Evolutionary conservation across 2,329 filamentous ascomycete species (phyloP), one percentile per base, ranked within the genome.

Genomic region (Colletotrichum musicola): DNA sequence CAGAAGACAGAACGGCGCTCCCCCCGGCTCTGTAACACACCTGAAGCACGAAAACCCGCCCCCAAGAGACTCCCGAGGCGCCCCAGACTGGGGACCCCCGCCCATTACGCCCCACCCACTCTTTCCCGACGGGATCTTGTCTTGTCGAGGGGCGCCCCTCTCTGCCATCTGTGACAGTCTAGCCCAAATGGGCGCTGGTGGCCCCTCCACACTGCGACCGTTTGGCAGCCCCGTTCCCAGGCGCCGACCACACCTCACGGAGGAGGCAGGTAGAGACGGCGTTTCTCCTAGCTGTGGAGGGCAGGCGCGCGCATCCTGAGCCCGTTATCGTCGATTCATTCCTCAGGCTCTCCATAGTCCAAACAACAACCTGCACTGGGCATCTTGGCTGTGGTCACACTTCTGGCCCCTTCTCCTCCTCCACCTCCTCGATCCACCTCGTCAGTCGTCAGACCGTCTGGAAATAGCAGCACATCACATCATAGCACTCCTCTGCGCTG

Each of bases 11-110:
- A 64, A 64, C 38, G 57, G 63, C 10, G 30, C 30, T 35, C 70
- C 73, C 75, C 81, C 81, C 76, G 80, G 78, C 80, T 74, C 78
- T 84, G 82, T 77, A 80, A 85, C 83, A 83, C 74, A 79, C 79
- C 77, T 84, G 83, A 85, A 75, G 83, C 83, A 84, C 73, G 68
- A 75, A 53, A 70, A 61, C 61, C 61, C 25, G 64, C 64, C 54
- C 46, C 59, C 59, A 63, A 53, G 61, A 44, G 64, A 57, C 44
- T 54, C 49, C 57, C 18, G n/a, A 27, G 30, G 46, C 18, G 62
- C 62, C 57, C 44, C 56, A 69, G 51, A 20, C 44, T 58, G 53
- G 66, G 49, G 62, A 51, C 27, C 54, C 55, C 49, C 35, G 42
- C 49, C 42, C 18, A 50, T 25, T 10, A n/a, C 16, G 25, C 55